Percentiles rank a stretch among this genome's conserved stretches.
Conservation (phyloP, 306 rosid species). For the Carpinus fangiana region DNA sequence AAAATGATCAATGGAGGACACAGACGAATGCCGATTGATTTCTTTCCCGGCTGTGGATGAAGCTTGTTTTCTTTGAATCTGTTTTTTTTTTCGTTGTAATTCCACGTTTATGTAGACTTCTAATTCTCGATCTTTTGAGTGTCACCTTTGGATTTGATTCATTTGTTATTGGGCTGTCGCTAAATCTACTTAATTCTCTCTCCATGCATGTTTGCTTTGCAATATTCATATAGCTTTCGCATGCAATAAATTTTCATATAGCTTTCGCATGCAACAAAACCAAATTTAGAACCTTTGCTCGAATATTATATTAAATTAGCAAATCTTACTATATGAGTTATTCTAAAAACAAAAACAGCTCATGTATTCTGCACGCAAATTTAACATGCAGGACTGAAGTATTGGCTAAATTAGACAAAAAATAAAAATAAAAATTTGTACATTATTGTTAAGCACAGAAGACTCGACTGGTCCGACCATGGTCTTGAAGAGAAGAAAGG, state of each 20-base stretch:
- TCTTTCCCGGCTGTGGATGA: neutral
- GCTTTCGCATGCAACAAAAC: no score
- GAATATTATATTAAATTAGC: no score
- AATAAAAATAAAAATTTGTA: neutral
- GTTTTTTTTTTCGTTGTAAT: neutral
- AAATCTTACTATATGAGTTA: no score
- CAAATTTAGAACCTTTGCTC: no score
- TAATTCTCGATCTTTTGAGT: neutral
- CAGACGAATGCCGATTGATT: neutral
- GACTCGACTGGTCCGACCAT: slow-evolving; percentile 14
- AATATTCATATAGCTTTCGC: neutral
- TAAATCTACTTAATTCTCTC: neutral
- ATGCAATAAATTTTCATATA: no score
- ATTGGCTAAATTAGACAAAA: neutral
- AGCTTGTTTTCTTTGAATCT: neutral
- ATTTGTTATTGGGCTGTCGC: neutral
- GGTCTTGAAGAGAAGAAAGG: slow-evolving; percentile 33
- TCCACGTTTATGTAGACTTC: neutral
- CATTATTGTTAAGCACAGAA: neutral
- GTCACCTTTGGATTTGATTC: neutral
- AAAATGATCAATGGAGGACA: neutral
- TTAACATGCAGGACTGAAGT: neutral
- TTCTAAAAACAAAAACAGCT: neutral
- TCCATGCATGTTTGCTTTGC: neutral
- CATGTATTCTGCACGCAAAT: no score